Conservation (phyloP, 768 basidiomycete species). For the Lentinus tigrinus region DNA sequence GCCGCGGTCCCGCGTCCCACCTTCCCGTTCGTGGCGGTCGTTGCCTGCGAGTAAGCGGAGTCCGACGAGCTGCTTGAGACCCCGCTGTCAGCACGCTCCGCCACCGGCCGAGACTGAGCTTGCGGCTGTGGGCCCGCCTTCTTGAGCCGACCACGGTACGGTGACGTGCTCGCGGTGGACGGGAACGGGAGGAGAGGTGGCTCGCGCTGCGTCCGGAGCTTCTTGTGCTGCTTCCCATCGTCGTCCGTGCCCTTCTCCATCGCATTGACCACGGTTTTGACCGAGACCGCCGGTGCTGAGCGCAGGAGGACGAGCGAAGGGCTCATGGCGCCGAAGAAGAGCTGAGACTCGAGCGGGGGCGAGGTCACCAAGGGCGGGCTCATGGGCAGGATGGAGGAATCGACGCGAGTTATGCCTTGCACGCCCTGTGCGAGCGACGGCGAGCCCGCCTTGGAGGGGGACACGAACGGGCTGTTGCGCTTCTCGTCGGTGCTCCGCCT, state of each 20-base stretch:
- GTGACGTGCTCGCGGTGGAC: constrained; percentile 15
- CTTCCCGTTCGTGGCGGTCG: background rate
- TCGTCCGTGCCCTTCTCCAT: background rate
- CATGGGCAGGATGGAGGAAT: constrained; percentile 45
- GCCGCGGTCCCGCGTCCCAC: constrained; percentile 22
- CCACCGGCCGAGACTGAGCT: background rate
- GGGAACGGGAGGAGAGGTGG: constrained; percentile 21
- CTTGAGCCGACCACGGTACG: constrained; percentile 19
- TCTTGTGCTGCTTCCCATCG: constrained; percentile 7
- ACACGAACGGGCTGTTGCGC: constrained; percentile 26
- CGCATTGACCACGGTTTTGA: background rate
- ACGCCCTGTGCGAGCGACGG: background rate
- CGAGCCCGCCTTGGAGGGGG: constrained; percentile 6
- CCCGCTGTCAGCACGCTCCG: background rate
- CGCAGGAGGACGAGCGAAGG: constrained; percentile 12
- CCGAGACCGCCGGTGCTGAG: background rate
- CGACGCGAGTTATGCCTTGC: constrained; percentile 25
- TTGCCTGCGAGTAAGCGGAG: constrained; percentile 4
- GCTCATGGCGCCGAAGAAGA: constrained; percentile 44
- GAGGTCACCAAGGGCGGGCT: constrained; percentile 60
- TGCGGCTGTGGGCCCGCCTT: constrained; percentile 11
- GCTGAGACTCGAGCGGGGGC: constrained; percentile 51
- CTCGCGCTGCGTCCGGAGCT: constrained; percentile 23
- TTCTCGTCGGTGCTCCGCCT: constrained; percentile 32
- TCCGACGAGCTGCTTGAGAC: background rate